Percentiles rank a stretch among this genome's conserved stretches.
Conservation (phyloP, 1,284 basidiomycete genomes). For the Ceratobasidium sp. region DNA sequence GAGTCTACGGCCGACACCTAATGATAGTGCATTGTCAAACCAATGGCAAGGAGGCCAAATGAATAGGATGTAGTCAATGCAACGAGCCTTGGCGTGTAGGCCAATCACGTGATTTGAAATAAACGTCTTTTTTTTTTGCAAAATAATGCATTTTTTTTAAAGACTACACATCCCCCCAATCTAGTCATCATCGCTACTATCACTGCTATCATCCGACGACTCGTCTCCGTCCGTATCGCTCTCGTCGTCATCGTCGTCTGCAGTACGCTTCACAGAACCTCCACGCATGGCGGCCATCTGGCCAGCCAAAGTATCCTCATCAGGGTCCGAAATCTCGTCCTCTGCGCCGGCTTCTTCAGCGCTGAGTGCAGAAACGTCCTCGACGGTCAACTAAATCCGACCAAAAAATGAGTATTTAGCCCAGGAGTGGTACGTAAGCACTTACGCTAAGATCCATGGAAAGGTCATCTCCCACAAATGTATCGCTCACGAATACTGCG, state of each 20-base stretch:
- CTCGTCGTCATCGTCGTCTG: slow-evolving; percentile 60
- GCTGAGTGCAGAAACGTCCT: slow-evolving; percentile 70
- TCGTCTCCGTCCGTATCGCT: slow-evolving; percentile 62
- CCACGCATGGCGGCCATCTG: slow-evolving; percentile 99
- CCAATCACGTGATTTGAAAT: too few relatives aligned
- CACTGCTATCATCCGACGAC: slow-evolving; percentile 61
- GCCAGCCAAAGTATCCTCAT: slow-evolving; percentile 94
- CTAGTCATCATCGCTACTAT: slow-evolving; percentile 57
- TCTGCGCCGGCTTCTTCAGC: slow-evolving; percentile 73
- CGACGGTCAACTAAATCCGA: slow-evolving; percentile 76
- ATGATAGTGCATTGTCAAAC: too few relatives aligned
- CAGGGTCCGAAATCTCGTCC: slow-evolving; percentile 95
- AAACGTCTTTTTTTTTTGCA: not conserved
- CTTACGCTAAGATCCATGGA: slow-evolving; percentile 76
- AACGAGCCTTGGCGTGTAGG: too few relatives aligned
- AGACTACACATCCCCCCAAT: not conserved
- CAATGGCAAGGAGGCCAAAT: too few relatives aligned
- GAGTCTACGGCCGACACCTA: too few relatives aligned
- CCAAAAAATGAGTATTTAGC: slow-evolving; percentile 17
- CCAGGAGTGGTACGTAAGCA: slow-evolving; percentile 48
- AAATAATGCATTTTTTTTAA: not conserved
- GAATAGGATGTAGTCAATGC: too few relatives aligned
- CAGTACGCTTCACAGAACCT: slow-evolving; percentile 78
- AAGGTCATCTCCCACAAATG: slow-evolving; percentile 86
- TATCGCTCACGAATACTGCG: slow-evolving; percentile 86